phyloP scores from a whole-genome alignment of 2,329 filamentous ascomycete species.

The Fusarium buharicum region DNA sequence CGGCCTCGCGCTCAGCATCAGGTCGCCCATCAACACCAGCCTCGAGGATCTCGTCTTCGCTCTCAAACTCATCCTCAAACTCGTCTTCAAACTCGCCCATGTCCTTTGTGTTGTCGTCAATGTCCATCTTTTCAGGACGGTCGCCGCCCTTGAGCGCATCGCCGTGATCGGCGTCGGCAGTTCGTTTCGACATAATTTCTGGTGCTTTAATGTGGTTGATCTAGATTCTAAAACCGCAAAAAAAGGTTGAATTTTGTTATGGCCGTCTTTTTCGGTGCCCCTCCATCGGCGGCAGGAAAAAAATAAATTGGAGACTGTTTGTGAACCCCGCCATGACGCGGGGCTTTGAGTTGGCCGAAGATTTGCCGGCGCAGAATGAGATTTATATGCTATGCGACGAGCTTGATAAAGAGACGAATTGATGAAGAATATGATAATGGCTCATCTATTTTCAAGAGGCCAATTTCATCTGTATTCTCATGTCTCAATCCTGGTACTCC shows the following conservation, averaged over 20 bases:
- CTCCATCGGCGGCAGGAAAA: slow-evolving; percentile 34
- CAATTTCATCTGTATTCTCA: too few species aligned
- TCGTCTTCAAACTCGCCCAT: slow-evolving; percentile 94
- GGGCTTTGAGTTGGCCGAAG: slow-evolving; percentile 19
- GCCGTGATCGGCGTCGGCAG: slow-evolving; percentile 61
- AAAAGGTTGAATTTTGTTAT: slow-evolving; percentile 26
- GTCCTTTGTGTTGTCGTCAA: slow-evolving; percentile 67
- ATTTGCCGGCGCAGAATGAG: slow-evolving; percentile 31
- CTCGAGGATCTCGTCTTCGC: slow-evolving; percentile 88
- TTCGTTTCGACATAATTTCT: slow-evolving; percentile 67
- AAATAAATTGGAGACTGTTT: slow-evolving; percentile 31
- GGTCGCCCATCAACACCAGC: slow-evolving; percentile 93
- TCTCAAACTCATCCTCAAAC: slow-evolving; percentile 92
- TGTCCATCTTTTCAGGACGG: slow-evolving; percentile 72
- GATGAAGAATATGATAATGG: too few species aligned
- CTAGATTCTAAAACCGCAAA: slow-evolving; percentile 13
- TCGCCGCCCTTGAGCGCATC: slow-evolving; percentile 68
- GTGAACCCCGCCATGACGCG: slow-evolving; percentile 40
- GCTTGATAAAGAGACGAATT: not conserved
- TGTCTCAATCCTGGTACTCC: not conserved
- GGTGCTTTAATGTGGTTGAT: not conserved
- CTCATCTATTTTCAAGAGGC: too few species aligned
- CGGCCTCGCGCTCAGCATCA: slow-evolving; percentile 90
- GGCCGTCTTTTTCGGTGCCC: slow-evolving; percentile 31
- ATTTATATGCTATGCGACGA: not conserved